Percentiles rank a stretch among this genome's conserved stretches.
phyloP scores from a whole-genome alignment of 345 rosid species.

The Syzygium aromaticum region DNA sequence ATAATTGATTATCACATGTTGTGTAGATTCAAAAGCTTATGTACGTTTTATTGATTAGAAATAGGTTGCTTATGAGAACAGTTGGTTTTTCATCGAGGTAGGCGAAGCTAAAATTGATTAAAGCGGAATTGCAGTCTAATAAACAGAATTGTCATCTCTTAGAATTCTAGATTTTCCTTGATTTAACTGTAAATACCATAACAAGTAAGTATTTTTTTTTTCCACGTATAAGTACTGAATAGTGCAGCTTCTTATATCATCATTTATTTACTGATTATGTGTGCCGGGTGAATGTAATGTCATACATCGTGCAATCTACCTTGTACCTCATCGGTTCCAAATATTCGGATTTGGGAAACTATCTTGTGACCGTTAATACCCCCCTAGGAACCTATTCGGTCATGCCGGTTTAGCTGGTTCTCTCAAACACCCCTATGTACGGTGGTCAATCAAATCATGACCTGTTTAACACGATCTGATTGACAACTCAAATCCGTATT shows the following conservation, averaged over 20 bases:
- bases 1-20: not conserved
- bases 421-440: not conserved
- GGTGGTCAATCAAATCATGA: not conserved
- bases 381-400: not conserved
- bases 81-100: not conserved
- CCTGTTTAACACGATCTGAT: not conserved
- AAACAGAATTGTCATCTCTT: not conserved
- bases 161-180: not conserved
- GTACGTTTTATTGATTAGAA: not conserved
- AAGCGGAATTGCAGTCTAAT: not conserved
- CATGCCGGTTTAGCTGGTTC: not conserved
- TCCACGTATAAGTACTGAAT: not conserved
- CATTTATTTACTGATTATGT: not conserved
- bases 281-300: not conserved
- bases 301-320: not conserved
- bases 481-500: not conserved
- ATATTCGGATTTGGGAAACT: not conserved
- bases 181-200: not conserved
- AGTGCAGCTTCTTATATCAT: not conserved
- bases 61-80: not conserved
- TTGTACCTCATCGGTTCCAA: not conserved
- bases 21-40: not conserved
- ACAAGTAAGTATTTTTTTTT: not conserved
- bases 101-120: not conserved
- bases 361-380: not conserved